Evolutionary conservation across 2,329 filamentous ascomycete species (phyloP).

Genomic region (Arachnopeziza araneosa): DNA sequence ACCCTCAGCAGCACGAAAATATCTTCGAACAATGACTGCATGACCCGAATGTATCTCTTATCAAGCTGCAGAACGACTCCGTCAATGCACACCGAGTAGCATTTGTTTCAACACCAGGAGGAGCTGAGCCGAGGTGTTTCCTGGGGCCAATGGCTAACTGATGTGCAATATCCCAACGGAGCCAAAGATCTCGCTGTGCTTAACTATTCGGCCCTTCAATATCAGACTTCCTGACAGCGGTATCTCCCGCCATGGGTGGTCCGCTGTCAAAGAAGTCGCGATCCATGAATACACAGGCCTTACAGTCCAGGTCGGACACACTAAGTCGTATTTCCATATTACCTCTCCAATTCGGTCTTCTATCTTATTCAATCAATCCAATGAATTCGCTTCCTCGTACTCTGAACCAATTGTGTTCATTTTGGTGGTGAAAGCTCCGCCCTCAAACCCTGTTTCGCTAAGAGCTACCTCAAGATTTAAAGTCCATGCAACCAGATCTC

Average conservation of each 20-base stretch:
- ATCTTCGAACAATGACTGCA: neutral
- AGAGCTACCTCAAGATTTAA: neutral
- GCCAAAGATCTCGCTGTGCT: neutral
- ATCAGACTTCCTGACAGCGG: neutral
- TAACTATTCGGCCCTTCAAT: neutral
- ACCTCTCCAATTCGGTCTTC: no score
- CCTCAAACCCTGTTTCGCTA: neutral
- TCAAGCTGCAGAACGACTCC: neutral
- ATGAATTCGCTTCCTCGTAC: no score
- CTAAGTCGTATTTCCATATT: no score
- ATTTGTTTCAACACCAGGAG: neutral
- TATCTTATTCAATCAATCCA: no score
- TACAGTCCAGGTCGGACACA: no score
- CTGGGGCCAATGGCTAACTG: neutral
- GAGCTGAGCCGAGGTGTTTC: neutral
- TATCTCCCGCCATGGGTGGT: neutral
- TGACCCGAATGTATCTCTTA: neutral
- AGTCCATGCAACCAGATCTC: neutral
- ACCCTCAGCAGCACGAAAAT: neutral
- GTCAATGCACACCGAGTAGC: neutral
- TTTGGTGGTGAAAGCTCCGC: no score
- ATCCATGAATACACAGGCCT: no score
- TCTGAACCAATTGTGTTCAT: no score
- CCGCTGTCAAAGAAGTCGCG: neutral
- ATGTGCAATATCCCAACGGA: neutral